Evolutionary conservation across 257 asterid genomes (phyloP).

Genomic region (Penstemon davidsonii): DNA sequence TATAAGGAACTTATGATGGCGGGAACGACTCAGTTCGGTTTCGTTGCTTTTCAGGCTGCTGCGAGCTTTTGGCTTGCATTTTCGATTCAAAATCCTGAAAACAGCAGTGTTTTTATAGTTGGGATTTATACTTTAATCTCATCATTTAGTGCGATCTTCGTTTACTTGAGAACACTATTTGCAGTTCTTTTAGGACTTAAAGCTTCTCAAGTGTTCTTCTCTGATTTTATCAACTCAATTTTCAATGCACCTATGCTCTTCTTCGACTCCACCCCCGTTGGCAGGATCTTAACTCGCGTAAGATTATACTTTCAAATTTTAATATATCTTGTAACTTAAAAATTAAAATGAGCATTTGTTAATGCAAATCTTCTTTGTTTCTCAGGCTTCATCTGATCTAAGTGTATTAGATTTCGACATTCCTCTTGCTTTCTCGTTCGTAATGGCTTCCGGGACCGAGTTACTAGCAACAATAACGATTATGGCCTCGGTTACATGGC

Average conservation of each 20-base stretch:
- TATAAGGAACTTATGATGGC: conserved; percentile 48
- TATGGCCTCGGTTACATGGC: conserved; percentile 97
- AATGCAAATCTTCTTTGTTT: not conserved
- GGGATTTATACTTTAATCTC: conserved; percentile 54
- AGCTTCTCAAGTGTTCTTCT: conserved; percentile 66
- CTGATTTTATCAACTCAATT: conserved; percentile 53
- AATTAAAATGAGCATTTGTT: not conserved
- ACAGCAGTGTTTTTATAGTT: conserved; percentile 38
- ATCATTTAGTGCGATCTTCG: conserved; percentile 49
- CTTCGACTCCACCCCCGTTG: conserved; percentile 92
- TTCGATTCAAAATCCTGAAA: conserved; percentile 44
- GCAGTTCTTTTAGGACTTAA: conserved; percentile 59
- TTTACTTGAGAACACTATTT: conserved; percentile 49
- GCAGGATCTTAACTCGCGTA: conserved; percentile 83
- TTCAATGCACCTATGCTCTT: conserved; percentile 82
- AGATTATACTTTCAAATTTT: not conserved
- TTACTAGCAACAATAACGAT: conserved; percentile 84
- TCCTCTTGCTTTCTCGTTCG: conserved; percentile 64
- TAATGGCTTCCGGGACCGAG: conserved; percentile 49
- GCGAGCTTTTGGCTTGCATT: conserved; percentile 81
- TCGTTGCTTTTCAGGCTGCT: conserved; percentile 61
- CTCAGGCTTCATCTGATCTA: conserved; percentile 85
- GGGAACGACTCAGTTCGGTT: conserved; percentile 57
- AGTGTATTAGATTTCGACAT: conserved; percentile 84
- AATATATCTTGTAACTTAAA: not conserved